phyloP scores from a whole-genome alignment of 2,329 filamentous ascomycete genomes.

The Teratosphaeria pseudoeucalypti region DNA sequence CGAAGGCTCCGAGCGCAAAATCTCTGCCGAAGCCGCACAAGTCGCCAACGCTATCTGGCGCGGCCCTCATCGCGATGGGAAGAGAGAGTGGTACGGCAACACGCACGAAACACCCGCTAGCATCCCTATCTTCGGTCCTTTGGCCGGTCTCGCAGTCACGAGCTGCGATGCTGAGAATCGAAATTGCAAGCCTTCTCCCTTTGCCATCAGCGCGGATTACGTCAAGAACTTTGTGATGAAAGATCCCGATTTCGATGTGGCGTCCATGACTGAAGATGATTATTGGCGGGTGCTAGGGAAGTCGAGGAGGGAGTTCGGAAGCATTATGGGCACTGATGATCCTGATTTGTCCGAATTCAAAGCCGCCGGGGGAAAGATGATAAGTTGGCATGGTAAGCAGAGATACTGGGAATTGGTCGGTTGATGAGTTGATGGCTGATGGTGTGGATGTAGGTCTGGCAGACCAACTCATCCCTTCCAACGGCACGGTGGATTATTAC shows the following conservation, averaged over 20 bases:
- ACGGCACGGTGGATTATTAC: constrained; percentile 30
- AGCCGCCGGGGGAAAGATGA: constrained; percentile 30
- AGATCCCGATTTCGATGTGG: constrained; percentile 23
- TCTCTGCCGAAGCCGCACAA: constrained; percentile 21
- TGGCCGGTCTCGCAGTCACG: constrained; percentile 19
- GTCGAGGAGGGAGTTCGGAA: constrained; percentile 21
- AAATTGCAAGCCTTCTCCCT: constrained; percentile 18
- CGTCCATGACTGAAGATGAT: constrained; percentile 22
- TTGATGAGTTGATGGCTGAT: background rate
- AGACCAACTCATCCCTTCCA: constrained; percentile 29
- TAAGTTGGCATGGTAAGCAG: constrained; percentile 31
- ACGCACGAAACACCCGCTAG: constrained; percentile 10
- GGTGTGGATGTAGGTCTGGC: constrained; percentile 16
- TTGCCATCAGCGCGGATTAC: constrained; percentile 25
- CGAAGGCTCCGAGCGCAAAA: constrained; percentile 10
- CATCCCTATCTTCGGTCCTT: background rate
- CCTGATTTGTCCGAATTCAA: constrained; percentile 30
- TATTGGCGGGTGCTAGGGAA: constrained; percentile 12
- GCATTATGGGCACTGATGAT: constrained; percentile 28
- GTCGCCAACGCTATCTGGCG: constrained; percentile 25
- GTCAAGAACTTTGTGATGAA: constrained; percentile 26
- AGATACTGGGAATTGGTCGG: background rate
- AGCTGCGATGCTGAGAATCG: constrained; percentile 13
- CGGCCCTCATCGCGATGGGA: constrained; percentile 18
- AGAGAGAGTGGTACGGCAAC: constrained; percentile 25